These are phyloP conservation scores for Colletotrichum sp. DNA, from an alignment of 2,329 filamentous ascomycete species.

Conservation along the genomic window DNA sequence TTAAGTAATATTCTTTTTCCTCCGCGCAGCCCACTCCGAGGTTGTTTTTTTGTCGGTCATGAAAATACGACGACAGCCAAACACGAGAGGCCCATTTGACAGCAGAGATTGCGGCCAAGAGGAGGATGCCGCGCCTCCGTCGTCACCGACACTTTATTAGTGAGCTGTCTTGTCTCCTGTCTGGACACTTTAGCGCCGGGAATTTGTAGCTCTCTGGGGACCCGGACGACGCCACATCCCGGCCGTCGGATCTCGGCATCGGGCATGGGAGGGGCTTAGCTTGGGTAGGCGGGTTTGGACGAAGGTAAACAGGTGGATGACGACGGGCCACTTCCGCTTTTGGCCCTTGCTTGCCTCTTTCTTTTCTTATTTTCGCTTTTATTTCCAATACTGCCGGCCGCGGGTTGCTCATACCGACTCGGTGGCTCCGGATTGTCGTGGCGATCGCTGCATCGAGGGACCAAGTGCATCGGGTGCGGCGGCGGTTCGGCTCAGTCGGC, in stretches of 20 bases:
- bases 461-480: neutral
- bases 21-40: neutral
- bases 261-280: neutral
- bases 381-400: neutral
- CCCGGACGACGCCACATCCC: slow-evolving; percentile 20
- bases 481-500: neutral
- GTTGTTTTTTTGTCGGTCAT: neutral
- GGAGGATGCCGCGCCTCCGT: neutral
- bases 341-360: neutral
- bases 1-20: neutral
- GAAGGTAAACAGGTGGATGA: neutral
- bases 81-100: neutral
- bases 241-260: slow-evolving; percentile 17
- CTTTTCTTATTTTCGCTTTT: neutral
- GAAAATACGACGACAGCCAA: neutral
- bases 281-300: neutral
- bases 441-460: neutral
- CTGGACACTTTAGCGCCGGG: neutral
- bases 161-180: neutral
- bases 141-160: neutral
- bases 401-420: neutral
- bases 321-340: neutral
- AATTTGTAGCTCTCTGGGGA: neutral
- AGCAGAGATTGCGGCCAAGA: neutral
- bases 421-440: neutral